Conservation (phyloP, 257 asterid genomes). For the Ilex asprella region DNA sequence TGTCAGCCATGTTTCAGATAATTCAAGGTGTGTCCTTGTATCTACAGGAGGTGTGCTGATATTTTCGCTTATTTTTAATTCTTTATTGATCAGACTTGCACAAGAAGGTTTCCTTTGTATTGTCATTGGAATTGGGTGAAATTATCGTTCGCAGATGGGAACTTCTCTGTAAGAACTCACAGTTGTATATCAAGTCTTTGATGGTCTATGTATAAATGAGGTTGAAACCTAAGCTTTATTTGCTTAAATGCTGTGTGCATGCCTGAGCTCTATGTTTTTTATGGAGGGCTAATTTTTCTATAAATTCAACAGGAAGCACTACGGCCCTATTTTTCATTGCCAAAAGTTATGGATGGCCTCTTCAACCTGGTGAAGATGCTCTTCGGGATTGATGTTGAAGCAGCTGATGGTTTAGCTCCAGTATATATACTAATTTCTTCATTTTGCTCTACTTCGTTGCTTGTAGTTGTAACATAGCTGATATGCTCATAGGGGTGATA, state of each 20-base stretch:
- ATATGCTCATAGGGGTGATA: constrained; percentile 12
- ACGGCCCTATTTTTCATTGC: constrained; percentile 95
- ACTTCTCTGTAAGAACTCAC: too few relatives aligned
- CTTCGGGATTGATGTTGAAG: constrained; percentile 62
- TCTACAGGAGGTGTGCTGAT: too few relatives aligned
- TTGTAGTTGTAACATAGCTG: neutral
- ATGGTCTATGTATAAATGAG: too few relatives aligned
- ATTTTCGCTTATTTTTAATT: too few relatives aligned
- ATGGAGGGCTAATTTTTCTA: constrained; percentile 1
- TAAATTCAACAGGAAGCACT: constrained; percentile 72
- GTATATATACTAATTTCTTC: constrained; percentile 34
- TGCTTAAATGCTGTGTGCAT: constrained; percentile 6
- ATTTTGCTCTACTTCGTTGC: constrained; percentile 6
- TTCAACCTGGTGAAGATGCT: constrained; percentile 75
- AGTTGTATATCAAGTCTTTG: too few relatives aligned
- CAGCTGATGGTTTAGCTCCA: constrained; percentile 88
- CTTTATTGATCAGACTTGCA: too few relatives aligned
- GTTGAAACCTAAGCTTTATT: too few relatives aligned
- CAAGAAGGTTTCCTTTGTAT: too few relatives aligned
- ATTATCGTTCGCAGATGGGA: too few relatives aligned
- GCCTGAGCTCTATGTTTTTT: constrained; percentile 9
- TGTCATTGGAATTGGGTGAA: too few relatives aligned
- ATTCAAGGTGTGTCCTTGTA: too few relatives aligned
- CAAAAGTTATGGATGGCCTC: constrained; percentile 96
- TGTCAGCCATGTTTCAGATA: too few relatives aligned